A percentile compares a stretch with the other conserved stretches of the same genome.
phyloP scores from a whole-genome alignment of 2,329 filamentous ascomycete species.

The Alternaria metachromatica region DNA sequence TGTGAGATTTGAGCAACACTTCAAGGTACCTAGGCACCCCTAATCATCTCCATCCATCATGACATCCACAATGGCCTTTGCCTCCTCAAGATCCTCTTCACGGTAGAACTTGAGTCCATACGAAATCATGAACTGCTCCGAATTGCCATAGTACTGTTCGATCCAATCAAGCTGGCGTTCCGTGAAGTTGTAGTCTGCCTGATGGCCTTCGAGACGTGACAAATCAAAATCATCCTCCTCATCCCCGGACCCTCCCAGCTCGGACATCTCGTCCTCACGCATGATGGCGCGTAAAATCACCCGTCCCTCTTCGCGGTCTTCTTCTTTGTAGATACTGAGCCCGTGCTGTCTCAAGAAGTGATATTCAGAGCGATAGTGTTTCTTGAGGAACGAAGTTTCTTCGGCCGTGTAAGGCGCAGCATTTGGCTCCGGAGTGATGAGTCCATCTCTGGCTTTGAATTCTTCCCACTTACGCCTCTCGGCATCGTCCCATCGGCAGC shows the following conservation, averaged over 20 bases:
- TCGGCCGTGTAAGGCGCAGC: conserved; percentile 16
- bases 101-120: conserved; percentile 24
- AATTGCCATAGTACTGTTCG: conserved; percentile 15
- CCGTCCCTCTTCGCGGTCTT: conserved; percentile 48
- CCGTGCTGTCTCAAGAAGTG: conserved; percentile 42
- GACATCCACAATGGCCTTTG: conserved; percentile 9
- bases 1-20: neutral
- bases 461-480: neutral
- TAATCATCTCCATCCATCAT: conserved; percentile 7
- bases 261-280: neutral
- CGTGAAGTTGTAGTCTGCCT: conserved; percentile 16
- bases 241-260: neutral
- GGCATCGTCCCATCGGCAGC: neutral
- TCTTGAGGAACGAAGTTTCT: conserved; percentile 48
- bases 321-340: conserved; percentile 47
- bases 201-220: conserved; percentile 7
- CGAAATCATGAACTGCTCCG: conserved; percentile 16
- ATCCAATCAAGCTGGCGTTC: conserved; percentile 13
- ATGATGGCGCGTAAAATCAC: conserved; percentile 33
- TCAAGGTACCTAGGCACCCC: neutral
- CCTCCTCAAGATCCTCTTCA: conserved; percentile 19
- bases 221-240: conserved; percentile 6
- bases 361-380: conserved; percentile 42
- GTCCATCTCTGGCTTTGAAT: neutral
- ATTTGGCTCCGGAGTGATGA: neutral